Conservation (phyloP, 148 eudicot species). For the Rhododendron griersonianum region DNA sequence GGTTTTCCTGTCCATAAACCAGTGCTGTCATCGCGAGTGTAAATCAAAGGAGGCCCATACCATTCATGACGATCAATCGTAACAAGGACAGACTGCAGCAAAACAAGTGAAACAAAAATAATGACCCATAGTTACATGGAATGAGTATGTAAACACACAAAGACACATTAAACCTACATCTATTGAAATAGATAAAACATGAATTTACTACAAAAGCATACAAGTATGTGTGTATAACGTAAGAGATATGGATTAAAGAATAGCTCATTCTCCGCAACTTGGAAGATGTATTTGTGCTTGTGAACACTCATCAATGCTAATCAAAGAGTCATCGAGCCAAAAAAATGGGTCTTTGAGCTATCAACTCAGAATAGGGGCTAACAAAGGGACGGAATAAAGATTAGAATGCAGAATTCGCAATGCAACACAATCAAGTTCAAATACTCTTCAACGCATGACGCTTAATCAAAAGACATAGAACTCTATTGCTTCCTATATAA, state of each 20-base stretch:
- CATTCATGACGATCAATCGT: conserved; percentile 96
- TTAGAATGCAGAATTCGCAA: background rate
- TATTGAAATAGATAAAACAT: background rate
- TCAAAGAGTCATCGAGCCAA: background rate
- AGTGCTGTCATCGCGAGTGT: conserved; percentile 72
- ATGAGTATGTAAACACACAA: background rate
- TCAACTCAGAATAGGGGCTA: background rate
- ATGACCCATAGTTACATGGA: background rate
- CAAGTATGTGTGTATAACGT: background rate
- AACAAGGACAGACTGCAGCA: conserved; percentile 80
- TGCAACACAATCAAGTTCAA: background rate
- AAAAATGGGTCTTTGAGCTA: background rate
- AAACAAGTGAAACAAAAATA: background rate
- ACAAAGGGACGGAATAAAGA: background rate
- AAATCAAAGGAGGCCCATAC: conserved; percentile 84
- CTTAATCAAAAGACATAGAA: background rate
- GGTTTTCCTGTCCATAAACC: conserved; percentile 68
- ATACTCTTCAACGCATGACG: background rate
- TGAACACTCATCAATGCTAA: background rate
- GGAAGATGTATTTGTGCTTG: background rate
- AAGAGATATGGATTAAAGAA: background rate
- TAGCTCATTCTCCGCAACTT: background rate
- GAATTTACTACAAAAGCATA: background rate
- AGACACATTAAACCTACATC: background rate
- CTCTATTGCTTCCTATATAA: background rate